Conservation (phyloP, 148 eudicot species). For the Pharnaceum exiguum region DNA sequence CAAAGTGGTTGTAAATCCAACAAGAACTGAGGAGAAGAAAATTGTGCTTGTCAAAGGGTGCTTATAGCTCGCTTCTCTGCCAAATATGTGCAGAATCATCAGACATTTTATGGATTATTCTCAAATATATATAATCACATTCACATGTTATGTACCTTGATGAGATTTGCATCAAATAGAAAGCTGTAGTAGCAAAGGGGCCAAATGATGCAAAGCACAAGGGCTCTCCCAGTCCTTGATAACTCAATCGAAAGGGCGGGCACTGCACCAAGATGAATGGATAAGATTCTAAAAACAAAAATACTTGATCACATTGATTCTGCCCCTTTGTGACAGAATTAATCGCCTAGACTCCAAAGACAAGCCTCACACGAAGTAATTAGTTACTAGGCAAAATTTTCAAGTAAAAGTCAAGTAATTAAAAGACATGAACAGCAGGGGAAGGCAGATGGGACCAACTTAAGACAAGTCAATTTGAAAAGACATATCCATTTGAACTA, state of each 20-base stretch:
- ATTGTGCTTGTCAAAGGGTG: constrained; percentile 46
- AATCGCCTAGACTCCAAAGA: too few species aligned
- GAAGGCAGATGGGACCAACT: too few species aligned
- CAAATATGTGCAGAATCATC: constrained; percentile 8
- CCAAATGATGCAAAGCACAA: constrained; percentile 91
- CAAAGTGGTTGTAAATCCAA: constrained; percentile 80
- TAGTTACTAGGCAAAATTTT: too few species aligned
- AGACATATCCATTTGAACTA: too few species aligned
- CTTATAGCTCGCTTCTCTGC: constrained; percentile 29
- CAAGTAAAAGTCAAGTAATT: too few species aligned
- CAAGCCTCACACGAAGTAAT: too few species aligned
- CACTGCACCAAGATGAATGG: constrained; percentile 39
- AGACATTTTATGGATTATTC: not conserved
- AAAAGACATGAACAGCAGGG: too few species aligned
- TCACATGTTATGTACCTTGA: constrained; percentile 32
- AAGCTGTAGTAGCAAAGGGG: constrained; percentile 85
- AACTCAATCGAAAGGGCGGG: constrained; percentile 92
- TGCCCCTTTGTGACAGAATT: too few species aligned
- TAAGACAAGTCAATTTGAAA: too few species aligned
- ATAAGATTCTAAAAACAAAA: too few species aligned
- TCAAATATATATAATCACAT: not conserved
- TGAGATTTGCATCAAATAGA: constrained; percentile 63
- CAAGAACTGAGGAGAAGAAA: constrained; percentile 66
- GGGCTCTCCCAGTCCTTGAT: constrained; percentile 90
- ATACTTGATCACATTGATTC: too few species aligned